Conservation (phyloP, 805 yeast species). For the Novakomyces olei region DNA sequence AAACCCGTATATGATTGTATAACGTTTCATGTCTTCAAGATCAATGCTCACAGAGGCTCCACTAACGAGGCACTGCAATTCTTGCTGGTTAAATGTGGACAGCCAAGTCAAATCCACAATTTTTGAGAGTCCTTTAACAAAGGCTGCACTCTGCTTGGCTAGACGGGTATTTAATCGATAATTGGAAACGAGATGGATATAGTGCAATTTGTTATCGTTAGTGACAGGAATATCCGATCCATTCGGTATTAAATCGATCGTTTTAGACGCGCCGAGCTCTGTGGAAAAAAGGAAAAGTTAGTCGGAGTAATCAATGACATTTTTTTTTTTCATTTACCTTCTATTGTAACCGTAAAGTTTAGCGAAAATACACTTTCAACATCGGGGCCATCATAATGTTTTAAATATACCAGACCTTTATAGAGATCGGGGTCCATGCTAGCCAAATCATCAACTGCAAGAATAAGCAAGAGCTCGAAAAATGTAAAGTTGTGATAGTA, state of each 20-base stretch:
- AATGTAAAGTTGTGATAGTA: slow-evolving; percentile 5
- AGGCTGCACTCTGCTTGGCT: slow-evolving; percentile 34
- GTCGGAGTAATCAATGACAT: neutral
- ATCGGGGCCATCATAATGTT: slow-evolving; percentile 28
- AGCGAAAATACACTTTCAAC: slow-evolving; percentile 38
- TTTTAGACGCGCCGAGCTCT: slow-evolving; percentile 11
- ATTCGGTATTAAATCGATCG: slow-evolving; percentile 36
- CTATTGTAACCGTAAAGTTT: slow-evolving; percentile 40
- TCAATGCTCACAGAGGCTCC: slow-evolving; percentile 56
- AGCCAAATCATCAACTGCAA: slow-evolving; percentile 62
- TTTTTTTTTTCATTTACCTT: slow-evolving; percentile 13
- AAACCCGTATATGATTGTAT: slow-evolving; percentile 42
- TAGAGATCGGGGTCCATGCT: slow-evolving; percentile 50
- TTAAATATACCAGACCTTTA: slow-evolving; percentile 36
- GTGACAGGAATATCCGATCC: slow-evolving; percentile 41
- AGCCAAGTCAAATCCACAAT: slow-evolving; percentile 58
- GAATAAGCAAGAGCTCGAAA: slow-evolving; percentile 17
- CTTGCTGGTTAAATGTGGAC: slow-evolving; percentile 62
- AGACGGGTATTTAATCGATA: slow-evolving; percentile 50
- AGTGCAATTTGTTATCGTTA: slow-evolving; percentile 39
- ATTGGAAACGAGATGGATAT: slow-evolving; percentile 54
- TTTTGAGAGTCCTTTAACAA: slow-evolving; percentile 47
- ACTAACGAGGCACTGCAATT: slow-evolving; percentile 62
- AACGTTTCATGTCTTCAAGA: slow-evolving; percentile 39
- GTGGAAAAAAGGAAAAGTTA: too few species aligned